Evolutionary conservation across 345 rosid genomes (phyloP), one percentile per base, ranked within the genome.

Genomic region (Adansonia digitata): DNA sequence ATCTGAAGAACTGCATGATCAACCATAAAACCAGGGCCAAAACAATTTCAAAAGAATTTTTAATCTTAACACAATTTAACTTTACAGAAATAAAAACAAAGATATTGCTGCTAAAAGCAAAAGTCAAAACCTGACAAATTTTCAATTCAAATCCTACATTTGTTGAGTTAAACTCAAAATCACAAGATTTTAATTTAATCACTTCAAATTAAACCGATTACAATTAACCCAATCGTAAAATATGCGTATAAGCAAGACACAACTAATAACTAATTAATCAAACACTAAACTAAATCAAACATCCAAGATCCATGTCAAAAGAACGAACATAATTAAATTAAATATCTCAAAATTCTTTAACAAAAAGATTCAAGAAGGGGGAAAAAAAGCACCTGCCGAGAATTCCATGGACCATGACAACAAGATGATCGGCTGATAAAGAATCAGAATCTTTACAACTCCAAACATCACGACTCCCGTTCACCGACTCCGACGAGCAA

Each of bases 371-470:
- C 1, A 56, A 56, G 26, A 26, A 56, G 7, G n/a, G 42, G 73
- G 24, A 24, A 43, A 34, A 27, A 63, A 37, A 34, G 74, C 37
- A 91, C 98, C 97, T 91, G 77, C 99, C 99, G 20, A 93, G 88
- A 70, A 95, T 95, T 6, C 98, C 99, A 76, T 95, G 95, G 79
- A 91, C 94, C 99, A 93, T 89, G 76, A 95, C 80, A 24, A 95
- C 97, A 73, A 95, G 98, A 81, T 95, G 99, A 84, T 95, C 97
- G 6, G 93, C 94, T 5, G 93, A 81, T 61, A 88, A 85, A 77
- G 92, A 78, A 74, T 85, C 91, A 20, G 94, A 82, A 26, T 75
- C 81, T 39, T 80, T 82, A 69, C 90, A 84, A 61, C 97, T 91
- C 93, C 91, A 90, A 10, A 93, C 87, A 62, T 91, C 92, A 61